A percentile compares a stretch with the other conserved stretches of the same genome.
Evolutionary conservation across 371 early-diverging fungal species (phyloP).

Genomic region (Mortierella sp.): DNA sequence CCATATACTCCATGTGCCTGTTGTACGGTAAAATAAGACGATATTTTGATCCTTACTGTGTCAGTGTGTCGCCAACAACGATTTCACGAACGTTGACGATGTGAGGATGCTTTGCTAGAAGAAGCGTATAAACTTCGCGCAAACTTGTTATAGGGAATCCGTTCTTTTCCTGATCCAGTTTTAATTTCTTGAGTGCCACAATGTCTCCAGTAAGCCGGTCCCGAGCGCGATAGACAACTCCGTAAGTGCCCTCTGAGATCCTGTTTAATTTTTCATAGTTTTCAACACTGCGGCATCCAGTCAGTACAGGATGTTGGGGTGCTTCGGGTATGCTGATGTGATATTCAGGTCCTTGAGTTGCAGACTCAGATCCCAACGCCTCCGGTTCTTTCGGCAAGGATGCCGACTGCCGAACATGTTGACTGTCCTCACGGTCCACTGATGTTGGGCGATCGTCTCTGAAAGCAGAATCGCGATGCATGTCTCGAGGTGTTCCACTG

Average conservation of each 20-base stretch:
- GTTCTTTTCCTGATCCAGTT: constrained; percentile 92
- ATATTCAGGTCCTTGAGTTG: constrained; percentile 19
- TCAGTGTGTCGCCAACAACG: constrained; percentile 82
- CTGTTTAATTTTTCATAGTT: constrained; percentile 92
- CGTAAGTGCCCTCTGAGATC: constrained; percentile 99
- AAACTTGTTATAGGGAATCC: constrained; percentile 97
- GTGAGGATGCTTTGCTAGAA: constrained; percentile 90
- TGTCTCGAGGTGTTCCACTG: constrained; percentile 29
- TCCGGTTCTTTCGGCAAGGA: too few species aligned
- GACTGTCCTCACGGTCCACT: background rate
- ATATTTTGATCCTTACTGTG: constrained; percentile 65
- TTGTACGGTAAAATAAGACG: background rate
- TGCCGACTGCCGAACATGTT: too few species aligned
- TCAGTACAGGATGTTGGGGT: constrained; percentile 56
- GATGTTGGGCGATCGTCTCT: too few species aligned
- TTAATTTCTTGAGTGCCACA: constrained; percentile 98
- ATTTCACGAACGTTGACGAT: constrained; percentile 96
- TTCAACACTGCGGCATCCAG: constrained; percentile 82
- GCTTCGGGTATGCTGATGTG: constrained; percentile 32
- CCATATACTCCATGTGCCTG: too few species aligned
- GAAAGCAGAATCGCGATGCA: background rate
- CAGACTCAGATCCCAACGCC: background rate
- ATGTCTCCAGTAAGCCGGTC: constrained; percentile 92
- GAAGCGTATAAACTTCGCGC: constrained; percentile 92
- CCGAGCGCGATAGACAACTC: constrained; percentile 97